These are phyloP conservation scores for Ophiostoma pallidulum DNA, from an alignment of 2,329 filamentous ascomycete genomes.

Conservation along the genomic window DNA sequence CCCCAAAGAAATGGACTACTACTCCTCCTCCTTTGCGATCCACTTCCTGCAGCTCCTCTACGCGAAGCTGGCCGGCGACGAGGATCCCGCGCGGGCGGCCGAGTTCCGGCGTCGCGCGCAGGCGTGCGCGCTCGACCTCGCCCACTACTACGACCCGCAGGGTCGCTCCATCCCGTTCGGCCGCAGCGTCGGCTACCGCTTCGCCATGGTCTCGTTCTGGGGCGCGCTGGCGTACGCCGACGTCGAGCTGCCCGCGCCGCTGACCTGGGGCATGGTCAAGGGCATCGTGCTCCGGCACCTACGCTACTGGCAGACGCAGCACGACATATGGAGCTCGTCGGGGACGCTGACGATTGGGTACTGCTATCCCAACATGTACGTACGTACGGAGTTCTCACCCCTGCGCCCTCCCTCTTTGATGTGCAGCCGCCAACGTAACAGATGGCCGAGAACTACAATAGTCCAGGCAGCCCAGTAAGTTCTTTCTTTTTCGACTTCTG, in stretches of 20 bases:
- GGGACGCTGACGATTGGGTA: conserved; percentile 71
- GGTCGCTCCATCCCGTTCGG: conserved; percentile 68
- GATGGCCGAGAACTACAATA: conserved; percentile 78
- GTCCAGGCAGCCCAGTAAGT: conserved; percentile 53
- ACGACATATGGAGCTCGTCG: conserved; percentile 63
- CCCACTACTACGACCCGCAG: conserved; percentile 66
- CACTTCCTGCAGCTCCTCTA: conserved; percentile 73
- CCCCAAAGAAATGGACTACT: conserved; percentile 65
- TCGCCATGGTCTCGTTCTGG: conserved; percentile 81
- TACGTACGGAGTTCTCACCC: conserved; percentile 24
- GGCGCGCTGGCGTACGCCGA: conserved; percentile 66
- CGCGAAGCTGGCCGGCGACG: conserved; percentile 57
- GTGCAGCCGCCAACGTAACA: conserved; percentile 21
- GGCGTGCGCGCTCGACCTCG: conserved; percentile 58
- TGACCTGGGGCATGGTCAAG: conserved; percentile 73
- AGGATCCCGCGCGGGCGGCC: conserved; percentile 55
- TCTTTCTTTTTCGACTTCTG: too few relatives aligned
- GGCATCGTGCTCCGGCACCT: conserved; percentile 65
- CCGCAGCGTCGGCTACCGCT: conserved; percentile 70
- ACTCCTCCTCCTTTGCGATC: conserved; percentile 73
- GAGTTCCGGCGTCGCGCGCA: conserved; percentile 62
- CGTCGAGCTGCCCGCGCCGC: conserved; percentile 59
- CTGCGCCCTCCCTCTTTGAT: conserved; percentile 8
- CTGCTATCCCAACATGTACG: conserved; percentile 68
- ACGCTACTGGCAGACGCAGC: conserved; percentile 69